Evolutionary conservation across 495 filamentous ascomycete genomes (phyloP), one percentile per base, ranked within the genome.

Genomic region (Echria macrotheca): DNA sequence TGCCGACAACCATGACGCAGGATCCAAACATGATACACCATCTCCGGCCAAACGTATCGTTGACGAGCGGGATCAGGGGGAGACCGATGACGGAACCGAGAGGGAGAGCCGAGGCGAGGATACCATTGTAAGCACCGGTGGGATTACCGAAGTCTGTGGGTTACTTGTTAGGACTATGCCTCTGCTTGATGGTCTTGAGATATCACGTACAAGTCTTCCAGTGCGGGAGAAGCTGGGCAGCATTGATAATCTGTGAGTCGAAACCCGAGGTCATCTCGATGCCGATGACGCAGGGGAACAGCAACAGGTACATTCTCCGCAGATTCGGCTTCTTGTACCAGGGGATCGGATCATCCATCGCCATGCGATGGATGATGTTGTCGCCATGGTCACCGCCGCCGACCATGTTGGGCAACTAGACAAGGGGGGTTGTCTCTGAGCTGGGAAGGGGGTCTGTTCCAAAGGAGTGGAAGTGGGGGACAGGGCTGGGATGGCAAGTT

Each of bases 221-320:
- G 9, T 72, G 68, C 17, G 70, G 68, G 11, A 83, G 70, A 17
- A 82, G 72, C 60, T 86, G 81, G 1, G 84, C 73, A 0, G 76
- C 70, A 55, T 84, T 86, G 66, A 86, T 83, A 55, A 86, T 80
- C 51, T 82, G 79, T 5, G 79, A 82, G 63, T 86, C 82, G 62
- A 86, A 87, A 1, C 84, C 82, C 4, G 81, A 83, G 0, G 82
- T 86, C 72, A 83, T 84, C 65, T 85, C 83, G 38, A 84, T 79
- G 9, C 83, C 83, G 65, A 86, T 83, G 54, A 77, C 74, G 8
- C 80, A 76, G n/a, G 81, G 79, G 54, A 84, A 78, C 47, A 87
- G 64, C 52, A 82, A 49, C 7, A 82, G 60, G 61, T 86, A 86
- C 50, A 86, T 64, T 26, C 52, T 44, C 29, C 82, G 70, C 26